phyloP scores from a whole-genome alignment of 805 yeast genomes.

The Cyberlindnera americana region DNA sequence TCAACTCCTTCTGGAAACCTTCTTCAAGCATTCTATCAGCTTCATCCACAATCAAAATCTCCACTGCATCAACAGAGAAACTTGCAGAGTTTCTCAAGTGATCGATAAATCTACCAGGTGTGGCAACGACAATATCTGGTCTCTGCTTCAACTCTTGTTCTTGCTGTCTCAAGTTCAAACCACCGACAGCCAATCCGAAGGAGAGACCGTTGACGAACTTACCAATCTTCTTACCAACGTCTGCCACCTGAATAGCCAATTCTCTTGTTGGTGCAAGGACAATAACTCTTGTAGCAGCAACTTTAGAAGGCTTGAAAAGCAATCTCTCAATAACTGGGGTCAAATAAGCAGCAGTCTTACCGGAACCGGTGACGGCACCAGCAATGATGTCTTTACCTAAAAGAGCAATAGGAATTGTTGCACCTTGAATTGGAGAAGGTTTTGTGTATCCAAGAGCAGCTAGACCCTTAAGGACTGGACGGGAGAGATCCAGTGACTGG shows the following conservation, averaged over 20 bases:
- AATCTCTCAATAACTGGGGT: slow-evolving; percentile 93
- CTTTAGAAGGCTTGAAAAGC: slow-evolving; percentile 79
- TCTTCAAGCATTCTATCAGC: slow-evolving; percentile 99
- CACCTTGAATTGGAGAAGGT: slow-evolving; percentile 93
- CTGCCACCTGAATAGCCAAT: slow-evolving; percentile 92
- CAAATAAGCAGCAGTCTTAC: slow-evolving; percentile 98
- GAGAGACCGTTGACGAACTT: slow-evolving; percentile 70
- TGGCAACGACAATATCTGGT: slow-evolving; percentile 96
- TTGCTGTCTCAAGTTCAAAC: slow-evolving; percentile 90
- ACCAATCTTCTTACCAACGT: slow-evolving; percentile 85
- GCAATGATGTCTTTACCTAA: slow-evolving; percentile 96
- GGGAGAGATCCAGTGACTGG: slow-evolving; percentile 73
- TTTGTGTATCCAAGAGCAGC: slow-evolving; percentile 75
- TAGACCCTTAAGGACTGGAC: slow-evolving; percentile 86
- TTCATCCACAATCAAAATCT: slow-evolving; percentile 91
- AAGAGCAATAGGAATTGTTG: slow-evolving; percentile 89
- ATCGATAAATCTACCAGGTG: slow-evolving; percentile 98
- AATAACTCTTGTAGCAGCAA: slow-evolving; percentile 86
- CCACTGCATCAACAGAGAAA: slow-evolving; percentile 86
- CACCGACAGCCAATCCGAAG: slow-evolving; percentile 98
- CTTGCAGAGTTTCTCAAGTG: slow-evolving; percentile 94
- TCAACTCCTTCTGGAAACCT: slow-evolving; percentile 94
- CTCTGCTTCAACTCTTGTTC: slow-evolving; percentile 89
- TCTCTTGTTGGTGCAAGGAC: slow-evolving; percentile 97
- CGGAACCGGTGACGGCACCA: slow-evolving; percentile 99